Evolutionary conservation across 371 early-diverging fungal genomes (phyloP).

Genomic region (Mucor irregularis): DNA sequence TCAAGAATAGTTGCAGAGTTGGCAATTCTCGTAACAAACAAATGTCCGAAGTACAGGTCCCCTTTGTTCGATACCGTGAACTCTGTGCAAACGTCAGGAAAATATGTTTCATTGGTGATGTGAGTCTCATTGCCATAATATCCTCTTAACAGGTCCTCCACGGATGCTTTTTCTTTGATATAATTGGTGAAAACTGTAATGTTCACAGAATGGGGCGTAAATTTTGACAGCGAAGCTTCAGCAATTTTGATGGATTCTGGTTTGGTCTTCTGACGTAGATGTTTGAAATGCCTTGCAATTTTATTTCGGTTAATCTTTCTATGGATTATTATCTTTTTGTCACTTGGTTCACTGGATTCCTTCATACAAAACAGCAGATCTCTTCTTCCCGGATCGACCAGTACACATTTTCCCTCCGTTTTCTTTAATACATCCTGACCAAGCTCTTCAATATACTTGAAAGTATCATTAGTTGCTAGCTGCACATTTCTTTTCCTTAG

Average conservation of each 20-base stretch:
- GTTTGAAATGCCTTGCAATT: not conserved
- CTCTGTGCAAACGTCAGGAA: not conserved
- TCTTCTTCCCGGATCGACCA: not conserved
- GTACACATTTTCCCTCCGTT: not conserved
- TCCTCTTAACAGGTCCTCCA: not conserved
- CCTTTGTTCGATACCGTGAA: not conserved
- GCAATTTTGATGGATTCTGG: not conserved
- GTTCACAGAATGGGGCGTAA: not conserved
- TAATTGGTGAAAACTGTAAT: not conserved
- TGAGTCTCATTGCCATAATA: slow-evolving; percentile 2
- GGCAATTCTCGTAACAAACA: not conserved
- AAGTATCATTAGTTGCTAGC: not conserved
- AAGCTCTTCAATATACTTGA: not conserved
- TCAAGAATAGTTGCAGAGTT: too few relatives aligned
- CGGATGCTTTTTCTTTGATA: slow-evolving; percentile 1
- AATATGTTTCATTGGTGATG: not conserved
- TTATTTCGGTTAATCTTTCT: not conserved
- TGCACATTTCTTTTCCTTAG: not conserved
- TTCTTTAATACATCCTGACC: not conserved
- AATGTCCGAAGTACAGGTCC: not conserved
- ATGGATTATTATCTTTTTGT: not conserved
- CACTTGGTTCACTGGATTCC: not conserved
- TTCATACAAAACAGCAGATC: slow-evolving; percentile 2
- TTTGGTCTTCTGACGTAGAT: not conserved
- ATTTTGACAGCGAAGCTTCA: not conserved